Percentiles rank a stretch among this genome's conserved stretches.
Conservation (phyloP, 768 basidiomycete species). For the Boletus subcaerulescens region DNA sequence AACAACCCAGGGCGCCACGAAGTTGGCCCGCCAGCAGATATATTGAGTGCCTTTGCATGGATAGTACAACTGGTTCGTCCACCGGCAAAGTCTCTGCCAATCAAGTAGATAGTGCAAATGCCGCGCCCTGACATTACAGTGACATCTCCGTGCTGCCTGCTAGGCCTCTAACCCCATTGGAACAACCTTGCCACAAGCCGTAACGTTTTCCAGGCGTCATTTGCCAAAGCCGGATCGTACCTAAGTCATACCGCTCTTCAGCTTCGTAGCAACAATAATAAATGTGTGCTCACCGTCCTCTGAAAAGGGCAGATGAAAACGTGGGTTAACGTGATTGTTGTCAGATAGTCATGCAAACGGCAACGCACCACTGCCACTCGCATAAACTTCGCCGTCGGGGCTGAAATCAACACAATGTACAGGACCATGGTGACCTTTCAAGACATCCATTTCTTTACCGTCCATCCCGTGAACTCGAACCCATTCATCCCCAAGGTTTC, state of each 20-base stretch:
- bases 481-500: constrained; percentile 91
- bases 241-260: constrained; percentile 36
- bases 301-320: constrained; percentile 28
- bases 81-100: background rate
- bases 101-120: constrained; percentile 7
- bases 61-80: too few species aligned
- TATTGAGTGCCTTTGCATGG: too few species aligned
- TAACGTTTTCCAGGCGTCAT: constrained; percentile 92
- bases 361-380: constrained; percentile 86
- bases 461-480: constrained; percentile 89
- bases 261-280: background rate
- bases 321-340: constrained; percentile 1
- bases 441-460: constrained; percentile 85
- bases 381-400: constrained; percentile 97
- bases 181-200: constrained; percentile 80
- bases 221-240: constrained; percentile 96
- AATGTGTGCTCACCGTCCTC: constrained; percentile 63
- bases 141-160: background rate
- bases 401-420: constrained; percentile 93
- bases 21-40: too few species aligned
- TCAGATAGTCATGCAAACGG: constrained; percentile 12
- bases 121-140: constrained; percentile 6
- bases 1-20: too few species aligned
- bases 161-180: constrained; percentile 36
- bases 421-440: constrained; percentile 97